Evolutionary conservation across 129 eudicot genomes (phyloP), one percentile per base, ranked within the genome.

Genomic region (Glebionis coronaria): DNA sequence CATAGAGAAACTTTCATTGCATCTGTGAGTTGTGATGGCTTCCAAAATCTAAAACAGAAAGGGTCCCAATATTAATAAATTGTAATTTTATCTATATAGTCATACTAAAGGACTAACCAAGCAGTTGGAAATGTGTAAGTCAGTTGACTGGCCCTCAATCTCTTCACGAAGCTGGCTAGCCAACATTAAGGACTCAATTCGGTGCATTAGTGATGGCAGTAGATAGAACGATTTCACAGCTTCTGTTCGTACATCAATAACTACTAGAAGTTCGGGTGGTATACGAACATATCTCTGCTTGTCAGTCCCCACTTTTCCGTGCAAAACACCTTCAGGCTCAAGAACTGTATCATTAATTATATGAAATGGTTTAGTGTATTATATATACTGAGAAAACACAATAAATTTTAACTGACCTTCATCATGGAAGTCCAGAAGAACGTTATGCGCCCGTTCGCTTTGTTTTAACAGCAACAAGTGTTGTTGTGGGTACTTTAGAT

Each of bases 211-310:
- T 16, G 99, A 89, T 9, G 99, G 99, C 53, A 94, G 78, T 89
- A 94, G 66, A 77, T 94, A 94, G 40, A 81, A 65, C n/a, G 99
- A 67, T 71, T 80, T 94, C 63, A 89, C 40, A 69, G 84, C 72
- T 42, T 78, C 82, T n/a, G 79, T 38, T 52, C 74, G 52, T 14
- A 82, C 77, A 58, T 89, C 88, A 28, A 79, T 70, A 25, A 79
- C 67, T 44, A 87, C 85, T 19, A 94, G 52, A 65, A 94, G 90
- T 76, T 94, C 99, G 10, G 97, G 99, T n/a, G 99, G 99, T 71
- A 94, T 87, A 61, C 68, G 85, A 14, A 77, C 93, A 75, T 61
- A 77, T 49, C 67, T 71, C 49, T 68, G 88, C 70, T 63, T 89
- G 40, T 28, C 46, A 5, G 60, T 79, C 46, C 68, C 62, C 68